Evolutionary conservation across 768 basidiomycete species (phyloP).

Genomic region (Trametes coccinea): DNA sequence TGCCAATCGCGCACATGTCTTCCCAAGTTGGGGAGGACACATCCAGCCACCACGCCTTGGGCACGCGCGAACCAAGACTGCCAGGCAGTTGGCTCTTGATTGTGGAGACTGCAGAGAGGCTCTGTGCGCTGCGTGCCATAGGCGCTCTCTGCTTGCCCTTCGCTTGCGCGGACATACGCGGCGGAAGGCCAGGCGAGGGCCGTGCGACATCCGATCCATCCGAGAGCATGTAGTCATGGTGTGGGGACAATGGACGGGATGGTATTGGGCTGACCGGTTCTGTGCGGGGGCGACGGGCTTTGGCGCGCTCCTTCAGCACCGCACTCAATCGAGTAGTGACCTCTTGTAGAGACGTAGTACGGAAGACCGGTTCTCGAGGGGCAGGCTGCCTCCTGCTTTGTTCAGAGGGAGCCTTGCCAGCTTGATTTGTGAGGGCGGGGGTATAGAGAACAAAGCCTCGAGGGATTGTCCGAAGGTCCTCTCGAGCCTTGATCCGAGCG

Average conservation of each 20-base stretch:
- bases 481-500: constrained; percentile 63
- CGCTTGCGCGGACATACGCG: background rate
- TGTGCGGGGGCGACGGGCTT: constrained; percentile 17
- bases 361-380: constrained; percentile 9
- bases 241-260: constrained; percentile 17
- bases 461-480: constrained; percentile 56
- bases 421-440: constrained; percentile 39
- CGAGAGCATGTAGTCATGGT: constrained; percentile 40
- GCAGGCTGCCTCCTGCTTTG: background rate
- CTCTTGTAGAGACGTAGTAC: constrained; percentile 24
- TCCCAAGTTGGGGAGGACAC: constrained; percentile 85
- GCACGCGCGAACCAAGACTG: constrained; percentile 21
- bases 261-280: constrained; percentile 6
- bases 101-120: background rate
- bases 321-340: constrained; percentile 20
- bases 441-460: constrained; percentile 68
- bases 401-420: background rate
- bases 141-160: constrained; percentile 46
- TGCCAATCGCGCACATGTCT: constrained; percentile 83
- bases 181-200: background rate
- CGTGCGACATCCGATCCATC: constrained; percentile 17
- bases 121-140: background rate
- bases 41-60: constrained; percentile 87
- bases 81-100: constrained; percentile 2
- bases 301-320: constrained; percentile 20